A percentile compares a stretch with the other conserved stretches of the same genome.
phyloP scores from a whole-genome alignment of 2,329 filamentous ascomycete genomes.

The Aspergillus niger region DNA sequence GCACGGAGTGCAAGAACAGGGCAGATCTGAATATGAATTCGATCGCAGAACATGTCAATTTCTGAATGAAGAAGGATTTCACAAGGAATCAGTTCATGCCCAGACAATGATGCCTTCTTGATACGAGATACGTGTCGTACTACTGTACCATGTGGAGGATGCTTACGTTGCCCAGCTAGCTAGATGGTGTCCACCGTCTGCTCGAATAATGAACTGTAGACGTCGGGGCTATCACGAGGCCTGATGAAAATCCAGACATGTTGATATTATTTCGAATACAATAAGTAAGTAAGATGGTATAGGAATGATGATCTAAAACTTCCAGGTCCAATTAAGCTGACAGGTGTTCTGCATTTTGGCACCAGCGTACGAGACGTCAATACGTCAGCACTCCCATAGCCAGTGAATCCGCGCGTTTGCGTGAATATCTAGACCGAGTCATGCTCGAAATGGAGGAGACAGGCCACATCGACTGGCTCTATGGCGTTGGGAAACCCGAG shows the following conservation, averaged over 20 bases:
- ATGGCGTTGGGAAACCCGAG: background rate
- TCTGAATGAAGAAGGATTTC: too few relatives aligned
- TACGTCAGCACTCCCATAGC: background rate
- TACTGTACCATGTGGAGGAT: too few relatives aligned
- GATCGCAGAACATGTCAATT: too few relatives aligned
- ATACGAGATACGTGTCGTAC: too few relatives aligned
- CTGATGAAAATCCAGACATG: background rate
- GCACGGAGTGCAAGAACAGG: too few relatives aligned
- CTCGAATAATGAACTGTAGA: background rate
- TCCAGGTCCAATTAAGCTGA: background rate
- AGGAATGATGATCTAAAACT: background rate
- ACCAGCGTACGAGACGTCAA: background rate
- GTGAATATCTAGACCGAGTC: background rate
- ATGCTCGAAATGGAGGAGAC: background rate
- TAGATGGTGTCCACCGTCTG: background rate
- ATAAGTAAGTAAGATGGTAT: background rate
- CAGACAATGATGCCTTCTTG: too few relatives aligned
- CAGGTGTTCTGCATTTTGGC: background rate
- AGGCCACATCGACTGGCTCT: background rate
- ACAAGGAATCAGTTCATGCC: too few relatives aligned
- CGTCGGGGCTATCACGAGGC: too few relatives aligned
- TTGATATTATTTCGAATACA: background rate
- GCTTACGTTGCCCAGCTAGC: too few relatives aligned
- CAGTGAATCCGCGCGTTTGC: background rate
- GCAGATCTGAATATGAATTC: too few relatives aligned